Evolutionary conservation across 257 asterid genomes (phyloP), one percentile per base, ranked within the genome.

Genomic region (Gynochthodes officinalis): DNA sequence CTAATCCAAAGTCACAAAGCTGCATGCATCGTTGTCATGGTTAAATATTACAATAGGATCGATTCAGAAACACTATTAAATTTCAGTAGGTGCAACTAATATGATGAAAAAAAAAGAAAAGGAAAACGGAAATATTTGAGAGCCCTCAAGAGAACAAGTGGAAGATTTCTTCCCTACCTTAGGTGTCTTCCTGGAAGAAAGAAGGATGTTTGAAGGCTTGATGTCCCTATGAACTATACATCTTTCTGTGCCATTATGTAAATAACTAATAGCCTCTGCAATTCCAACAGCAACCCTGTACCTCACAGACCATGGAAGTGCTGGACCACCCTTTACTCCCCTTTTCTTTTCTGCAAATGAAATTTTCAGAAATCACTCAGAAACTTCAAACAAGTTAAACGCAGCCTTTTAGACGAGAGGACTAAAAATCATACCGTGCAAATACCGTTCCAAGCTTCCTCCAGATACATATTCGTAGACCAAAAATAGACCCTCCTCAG

Each of bases 1-100:
- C 98, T 86, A 93, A 85, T 39, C 98, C 97, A 80, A 93, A 93
- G 85, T 90, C 98, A 69, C 98, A 90, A 79, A 90, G 69, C 97
- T 93, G 84, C 75, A 71, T 70, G 58, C 62, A 73, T 49, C 15
- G 78, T 66, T 2, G 35, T 7, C 30, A 25, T 21, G 69, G 65
- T 82, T 28, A 69, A 57, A 69, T 32, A 25, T 21, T 12, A 63
- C 13, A 2, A 37, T 33, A 68, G 8, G 11, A 74, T 32, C 21
- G 18, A 28, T 50, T 1, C 25, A 54, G 39, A 71, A 55, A 43
- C 10, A 64, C 37, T 50, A 73, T 12, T 63, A 32, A 65, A 70
- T 16, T 37, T 43, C 30, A 39, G 75, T 71, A 57, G 80, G 76
- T 69, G 64, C 70, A 79, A 73, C 81, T 55, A 83, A 69, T 70